phyloP scores from a whole-genome alignment of 129 eudicot species.

The Centrapalus pauciflorus region DNA sequence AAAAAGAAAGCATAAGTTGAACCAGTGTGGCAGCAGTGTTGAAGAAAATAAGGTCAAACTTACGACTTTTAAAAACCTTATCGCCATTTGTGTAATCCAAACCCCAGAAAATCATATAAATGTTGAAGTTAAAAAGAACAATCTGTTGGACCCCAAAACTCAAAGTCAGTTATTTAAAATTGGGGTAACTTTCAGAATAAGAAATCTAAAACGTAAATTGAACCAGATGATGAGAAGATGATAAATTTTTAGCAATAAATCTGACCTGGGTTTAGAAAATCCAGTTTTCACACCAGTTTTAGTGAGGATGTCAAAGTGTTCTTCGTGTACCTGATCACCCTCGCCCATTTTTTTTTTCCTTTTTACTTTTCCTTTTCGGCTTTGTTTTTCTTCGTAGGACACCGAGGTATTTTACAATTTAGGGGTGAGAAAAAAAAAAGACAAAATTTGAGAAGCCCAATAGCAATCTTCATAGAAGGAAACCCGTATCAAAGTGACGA shows the following conservation, averaged over 20 bases:
- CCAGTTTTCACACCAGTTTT: slow-evolving; percentile 76
- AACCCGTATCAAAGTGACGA: too few relatives aligned
- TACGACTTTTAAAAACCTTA: neutral
- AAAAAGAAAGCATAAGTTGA: neutral
- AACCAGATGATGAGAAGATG: neutral
- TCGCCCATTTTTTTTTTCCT: slow-evolving; percentile 14
- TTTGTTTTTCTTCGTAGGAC: too few relatives aligned
- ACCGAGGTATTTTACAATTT: too few relatives aligned
- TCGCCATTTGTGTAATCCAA: neutral
- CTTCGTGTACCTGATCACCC: slow-evolving; percentile 25
- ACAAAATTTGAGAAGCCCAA: too few relatives aligned
- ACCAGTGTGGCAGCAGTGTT: neutral
- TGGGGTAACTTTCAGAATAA: neutral
- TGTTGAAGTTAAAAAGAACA: neutral
- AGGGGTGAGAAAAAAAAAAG: too few relatives aligned
- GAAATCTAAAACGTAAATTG: neutral
- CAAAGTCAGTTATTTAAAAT: neutral
- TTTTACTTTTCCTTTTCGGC: neutral
- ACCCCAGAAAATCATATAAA: neutral
- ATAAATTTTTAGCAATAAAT: neutral
- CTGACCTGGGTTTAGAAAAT: slow-evolving; percentile 65
- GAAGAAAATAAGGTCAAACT: neutral
- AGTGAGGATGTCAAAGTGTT: slow-evolving; percentile 66
- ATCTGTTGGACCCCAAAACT: neutral
- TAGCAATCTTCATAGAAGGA: too few relatives aligned